Percentiles rank a stretch among this genome's conserved stretches.
These are phyloP conservation scores for Pyricularia sp. DNA, from an alignment of 2,329 filamentous ascomycete species.

Conservation along the genomic window DNA sequence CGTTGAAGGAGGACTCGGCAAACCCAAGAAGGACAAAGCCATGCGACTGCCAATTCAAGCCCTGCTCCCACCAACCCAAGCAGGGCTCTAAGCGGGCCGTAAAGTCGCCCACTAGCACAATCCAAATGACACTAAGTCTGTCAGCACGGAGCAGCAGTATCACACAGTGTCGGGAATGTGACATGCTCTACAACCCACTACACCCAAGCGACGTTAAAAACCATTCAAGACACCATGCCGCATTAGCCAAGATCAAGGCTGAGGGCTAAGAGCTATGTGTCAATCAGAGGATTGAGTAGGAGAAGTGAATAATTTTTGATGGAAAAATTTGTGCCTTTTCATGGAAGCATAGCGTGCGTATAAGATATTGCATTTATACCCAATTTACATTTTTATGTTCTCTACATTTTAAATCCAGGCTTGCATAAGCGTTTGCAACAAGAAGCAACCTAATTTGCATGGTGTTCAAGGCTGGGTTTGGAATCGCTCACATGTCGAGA, in stretches of 20 bases:
- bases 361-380: not conserved
- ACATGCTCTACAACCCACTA: slow-evolving; percentile 33
- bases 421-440: not conserved
- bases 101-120: slow-evolving; percentile 9
- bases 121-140: slow-evolving; percentile 32
- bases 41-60: not conserved
- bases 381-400: not conserved
- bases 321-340: not conserved
- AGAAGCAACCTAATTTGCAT: not conserved
- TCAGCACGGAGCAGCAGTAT: slow-evolving; percentile 24
- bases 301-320: not conserved
- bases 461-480: not conserved
- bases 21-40: not conserved
- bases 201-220: slow-evolving; percentile 31
- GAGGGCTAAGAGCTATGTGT: not conserved
- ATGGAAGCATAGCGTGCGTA: not conserved
- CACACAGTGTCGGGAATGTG: slow-evolving; percentile 31
- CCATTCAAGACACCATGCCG: slow-evolving; percentile 22
- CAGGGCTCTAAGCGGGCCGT: not conserved
- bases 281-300: not conserved
- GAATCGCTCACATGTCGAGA: not conserved
- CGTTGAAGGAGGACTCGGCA: not conserved
- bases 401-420: not conserved
- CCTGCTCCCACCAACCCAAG: not conserved
- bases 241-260: not conserved